These are phyloP conservation scores for Alloteropsis angusta DNA, from an alignment of 202 grass and related monocot species.

Conservation along the genomic window DNA sequence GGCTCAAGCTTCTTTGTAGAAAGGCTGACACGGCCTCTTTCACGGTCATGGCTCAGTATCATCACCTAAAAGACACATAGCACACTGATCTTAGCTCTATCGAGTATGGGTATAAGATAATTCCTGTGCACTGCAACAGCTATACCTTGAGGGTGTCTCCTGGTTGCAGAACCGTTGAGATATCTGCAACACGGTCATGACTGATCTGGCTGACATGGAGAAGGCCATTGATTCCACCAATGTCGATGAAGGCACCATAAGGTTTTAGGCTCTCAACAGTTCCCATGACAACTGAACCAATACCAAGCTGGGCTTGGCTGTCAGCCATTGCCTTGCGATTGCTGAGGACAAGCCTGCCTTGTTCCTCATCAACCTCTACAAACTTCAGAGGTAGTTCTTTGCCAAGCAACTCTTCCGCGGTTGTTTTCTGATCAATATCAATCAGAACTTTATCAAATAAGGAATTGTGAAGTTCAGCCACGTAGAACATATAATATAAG, in stretches of 20 bases:
- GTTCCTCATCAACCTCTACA: slow-evolving; percentile 89
- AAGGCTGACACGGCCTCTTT: slow-evolving; percentile 90
- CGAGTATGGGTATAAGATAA: slow-evolving; percentile 2
- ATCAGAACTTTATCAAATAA: slow-evolving; percentile 19
- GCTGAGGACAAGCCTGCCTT: slow-evolving; percentile 87
- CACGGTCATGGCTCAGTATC: slow-evolving; percentile 91
- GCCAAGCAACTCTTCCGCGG: slow-evolving; percentile 70
- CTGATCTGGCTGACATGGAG: slow-evolving; percentile 98
- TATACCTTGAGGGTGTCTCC: slow-evolving; percentile 93
- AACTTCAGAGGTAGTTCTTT: slow-evolving; percentile 80
- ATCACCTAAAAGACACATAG: slow-evolving; percentile 51
- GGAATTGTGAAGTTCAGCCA: neutral
- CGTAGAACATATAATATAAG: neutral
- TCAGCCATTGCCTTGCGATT: slow-evolving; percentile 96
- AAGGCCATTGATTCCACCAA: slow-evolving; percentile 93
- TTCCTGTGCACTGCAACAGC: slow-evolving; percentile 2
- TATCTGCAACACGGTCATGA: slow-evolving; percentile 88
- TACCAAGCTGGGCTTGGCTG: slow-evolving; percentile 88
- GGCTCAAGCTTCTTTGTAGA: slow-evolving; percentile 97
- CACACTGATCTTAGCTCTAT: neutral
- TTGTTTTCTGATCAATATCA: slow-evolving; percentile 59
- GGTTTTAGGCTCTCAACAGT: slow-evolving; percentile 93
- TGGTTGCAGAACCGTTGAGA: slow-evolving; percentile 88
- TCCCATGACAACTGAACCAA: slow-evolving; percentile 89
- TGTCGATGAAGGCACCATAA: slow-evolving; percentile 89